Percentiles rank a stretch among this genome's conserved stretches.
phyloP scores from a whole-genome alignment of 2,329 filamentous ascomycete genomes.

The Elsinoe batatas region DNA sequence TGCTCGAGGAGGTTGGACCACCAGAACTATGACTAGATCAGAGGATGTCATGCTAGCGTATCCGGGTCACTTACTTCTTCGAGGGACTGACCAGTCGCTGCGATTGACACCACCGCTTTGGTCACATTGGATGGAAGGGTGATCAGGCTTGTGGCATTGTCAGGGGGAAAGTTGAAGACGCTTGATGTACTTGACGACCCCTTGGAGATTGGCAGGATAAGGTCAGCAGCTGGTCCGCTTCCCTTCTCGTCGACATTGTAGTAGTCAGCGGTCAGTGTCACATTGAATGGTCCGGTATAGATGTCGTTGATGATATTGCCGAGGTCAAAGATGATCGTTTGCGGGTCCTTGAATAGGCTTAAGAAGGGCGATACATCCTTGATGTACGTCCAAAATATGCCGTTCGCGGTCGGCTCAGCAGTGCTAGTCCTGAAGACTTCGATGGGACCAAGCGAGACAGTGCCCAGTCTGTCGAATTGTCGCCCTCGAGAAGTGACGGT shows the following conservation, averaged over 20 bases:
- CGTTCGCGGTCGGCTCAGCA: conserved; percentile 60
- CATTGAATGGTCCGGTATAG: conserved; percentile 66
- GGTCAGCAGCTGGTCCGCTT: conserved; percentile 41
- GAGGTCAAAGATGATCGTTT: conserved; percentile 72
- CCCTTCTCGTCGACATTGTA: conserved; percentile 41
- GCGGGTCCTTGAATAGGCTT: conserved; percentile 56
- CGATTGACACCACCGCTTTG: conserved; percentile 64
- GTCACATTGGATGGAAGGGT: conserved; percentile 56
- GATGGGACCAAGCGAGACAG: conserved; percentile 66
- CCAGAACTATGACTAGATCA: conserved; percentile 50
- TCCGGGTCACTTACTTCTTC: conserved; percentile 46
- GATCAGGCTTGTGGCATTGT: conserved; percentile 51
- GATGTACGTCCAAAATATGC: conserved; percentile 65
- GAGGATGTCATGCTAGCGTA: neutral
- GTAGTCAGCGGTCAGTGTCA: conserved; percentile 64
- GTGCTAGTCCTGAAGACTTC: conserved; percentile 81
- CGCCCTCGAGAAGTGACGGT: conserved; percentile 61
- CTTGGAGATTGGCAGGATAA: conserved; percentile 56
- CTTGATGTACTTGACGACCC: conserved; percentile 47
- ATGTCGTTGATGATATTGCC: conserved; percentile 60
- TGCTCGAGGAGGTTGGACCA: conserved; percentile 65
- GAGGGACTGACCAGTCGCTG: conserved; percentile 61
- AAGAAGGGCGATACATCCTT: conserved; percentile 71
- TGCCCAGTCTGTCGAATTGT: conserved; percentile 66
- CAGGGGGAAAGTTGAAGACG: conserved; percentile 55